Evolutionary conservation across 176 grass and related monocot genomes (phyloP).

Genomic region (Carex cristatella): DNA sequence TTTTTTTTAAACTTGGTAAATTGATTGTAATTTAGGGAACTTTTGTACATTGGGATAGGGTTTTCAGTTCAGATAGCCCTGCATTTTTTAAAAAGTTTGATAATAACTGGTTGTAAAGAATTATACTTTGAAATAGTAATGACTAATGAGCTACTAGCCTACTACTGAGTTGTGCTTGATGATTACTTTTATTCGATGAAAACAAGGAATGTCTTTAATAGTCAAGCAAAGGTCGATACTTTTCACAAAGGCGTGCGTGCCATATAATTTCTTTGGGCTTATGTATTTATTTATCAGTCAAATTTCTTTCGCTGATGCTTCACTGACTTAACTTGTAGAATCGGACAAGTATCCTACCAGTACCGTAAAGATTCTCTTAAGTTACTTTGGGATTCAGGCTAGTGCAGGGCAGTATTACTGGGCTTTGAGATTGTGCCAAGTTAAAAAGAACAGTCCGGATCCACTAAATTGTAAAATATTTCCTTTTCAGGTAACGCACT

Average conservation of each 20-base stretch:
- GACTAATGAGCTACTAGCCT: too few species aligned
- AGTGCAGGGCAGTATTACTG: too few species aligned
- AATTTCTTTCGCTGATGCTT: background rate
- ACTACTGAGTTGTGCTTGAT: background rate
- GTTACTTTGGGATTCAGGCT: too few species aligned
- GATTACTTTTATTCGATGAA: background rate
- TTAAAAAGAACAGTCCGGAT: too few species aligned
- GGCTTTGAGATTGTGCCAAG: too few species aligned
- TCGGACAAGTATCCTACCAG: too few species aligned
- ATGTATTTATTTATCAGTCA: background rate
- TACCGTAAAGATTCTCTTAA: too few species aligned
- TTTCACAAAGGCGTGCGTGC: background rate
- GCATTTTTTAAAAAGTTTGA: background rate
- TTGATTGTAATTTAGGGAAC: background rate
- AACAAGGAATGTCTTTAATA: background rate
- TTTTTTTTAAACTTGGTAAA: background rate
- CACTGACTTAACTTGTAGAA: background rate
- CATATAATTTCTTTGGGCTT: background rate
- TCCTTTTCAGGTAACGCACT: too few species aligned
- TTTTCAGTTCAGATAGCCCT: conserved; percentile 3
- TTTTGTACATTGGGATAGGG: conserved; percentile 6
- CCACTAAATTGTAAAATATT: too few species aligned
- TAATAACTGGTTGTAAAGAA: conserved; percentile 5
- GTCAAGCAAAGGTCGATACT: background rate
- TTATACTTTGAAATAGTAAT: background rate